Conservation (phyloP, 306 rosid genomes). For the Vigna hirtella region DNA sequence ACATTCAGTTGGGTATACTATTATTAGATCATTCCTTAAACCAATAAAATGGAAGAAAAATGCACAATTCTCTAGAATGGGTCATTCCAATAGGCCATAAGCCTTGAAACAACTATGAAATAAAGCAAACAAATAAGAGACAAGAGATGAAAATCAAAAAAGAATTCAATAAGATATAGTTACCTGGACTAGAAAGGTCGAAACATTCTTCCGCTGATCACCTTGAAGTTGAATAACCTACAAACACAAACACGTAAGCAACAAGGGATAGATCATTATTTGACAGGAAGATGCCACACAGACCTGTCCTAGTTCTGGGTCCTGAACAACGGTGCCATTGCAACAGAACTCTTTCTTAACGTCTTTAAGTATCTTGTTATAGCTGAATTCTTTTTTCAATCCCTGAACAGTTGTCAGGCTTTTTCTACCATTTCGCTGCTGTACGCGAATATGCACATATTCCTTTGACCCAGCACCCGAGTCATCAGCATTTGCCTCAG, state of each 20-base stretch:
- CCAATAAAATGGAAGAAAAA: not conserved
- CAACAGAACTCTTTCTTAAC: constrained; percentile 90
- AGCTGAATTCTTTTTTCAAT: constrained; percentile 90
- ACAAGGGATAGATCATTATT: not conserved
- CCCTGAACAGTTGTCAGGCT: constrained; percentile 96
- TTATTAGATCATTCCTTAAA: not conserved
- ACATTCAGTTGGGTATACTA: too few species aligned
- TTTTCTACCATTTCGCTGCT: constrained; percentile 93
- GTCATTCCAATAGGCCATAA: not conserved
- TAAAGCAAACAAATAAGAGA: not conserved
- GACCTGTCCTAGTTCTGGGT: constrained; percentile 93
- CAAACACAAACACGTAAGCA: constrained; percentile 27
- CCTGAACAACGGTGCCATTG: constrained; percentile 95
- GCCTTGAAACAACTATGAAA: not conserved
- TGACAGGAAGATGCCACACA: constrained; percentile 10
- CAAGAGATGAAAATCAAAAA: not conserved
- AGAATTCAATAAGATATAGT: not conserved
- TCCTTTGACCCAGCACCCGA: constrained; percentile 91
- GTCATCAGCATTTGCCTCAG: constrained; percentile 83
- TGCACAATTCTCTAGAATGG: not conserved
- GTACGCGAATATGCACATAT: constrained; percentile 89
- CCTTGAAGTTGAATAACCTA: constrained; percentile 98
- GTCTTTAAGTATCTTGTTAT: constrained; percentile 88
- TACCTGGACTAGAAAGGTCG: constrained; percentile 80
- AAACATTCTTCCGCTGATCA: constrained; percentile 74